Base-by-base conservation (phyloP, 1,284 basidiomycete genomes). In the Wolfiporia cocos region DNA sequence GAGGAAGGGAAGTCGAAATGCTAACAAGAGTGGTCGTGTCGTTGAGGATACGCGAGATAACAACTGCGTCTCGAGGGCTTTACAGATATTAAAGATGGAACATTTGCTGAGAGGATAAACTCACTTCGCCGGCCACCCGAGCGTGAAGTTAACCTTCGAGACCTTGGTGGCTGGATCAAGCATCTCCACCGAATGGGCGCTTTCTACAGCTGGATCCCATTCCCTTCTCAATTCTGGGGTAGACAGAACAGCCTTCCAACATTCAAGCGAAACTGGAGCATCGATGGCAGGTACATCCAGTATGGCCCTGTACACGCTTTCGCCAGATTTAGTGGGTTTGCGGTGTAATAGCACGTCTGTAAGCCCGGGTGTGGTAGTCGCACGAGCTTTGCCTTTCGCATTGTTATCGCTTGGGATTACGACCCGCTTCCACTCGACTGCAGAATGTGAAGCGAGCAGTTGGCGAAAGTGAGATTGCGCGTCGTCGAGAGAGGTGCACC, bases 121-220 rank as follows among this genome's bases (percentile, higher is more conserved):
- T 60, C 58, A 93, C 89, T 86, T 95, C 42, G 92, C 92, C 44
- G 95, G 95, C 95, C 95, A 98, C 1, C 95, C 96, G 6, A 98
- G 67, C 5, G 83, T 81, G 61, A 91, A 98, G 54, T 92, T 88
- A 1, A 92, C 94, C 68, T 88, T 92, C 39, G 78, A 76, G 53
- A 98, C 86, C 47, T 90, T 73, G 3, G 92, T 95, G 46, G 78
- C 76, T 21, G 83, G 81, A 59, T 95, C 93, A 44, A 95, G 78
- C 65, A 92, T 73, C 62, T 97, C 93, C 33, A 98, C 65, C 14
- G 92, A 66, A 52, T 84, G 81, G 1, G 91, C 81, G 32, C 81
- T 77, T 52, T 96, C 90, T 7, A 97, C 93, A 43, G 93, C 84
- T 12, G 88, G 85, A 59, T 98, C 94, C 94, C 94, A 95, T 55